Conservation (phyloP, 1,139 yeast species). For the Magnusiomyces suaveolens region DNA sequence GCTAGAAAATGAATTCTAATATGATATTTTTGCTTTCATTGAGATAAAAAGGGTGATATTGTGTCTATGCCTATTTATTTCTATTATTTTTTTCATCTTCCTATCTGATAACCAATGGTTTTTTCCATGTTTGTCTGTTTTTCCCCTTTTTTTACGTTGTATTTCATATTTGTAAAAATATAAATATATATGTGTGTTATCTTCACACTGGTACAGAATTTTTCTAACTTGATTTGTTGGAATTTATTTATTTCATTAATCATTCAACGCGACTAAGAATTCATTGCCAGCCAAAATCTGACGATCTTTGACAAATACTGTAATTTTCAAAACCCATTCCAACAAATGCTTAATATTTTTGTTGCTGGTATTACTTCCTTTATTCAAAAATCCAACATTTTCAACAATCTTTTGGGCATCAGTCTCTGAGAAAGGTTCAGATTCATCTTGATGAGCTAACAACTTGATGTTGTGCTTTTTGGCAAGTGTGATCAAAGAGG, state of each 20-base stretch:
- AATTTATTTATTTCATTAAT: not conserved
- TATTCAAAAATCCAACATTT: slow-evolving; percentile 1
- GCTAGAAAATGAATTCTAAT: not conserved
- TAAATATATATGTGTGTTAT: not conserved
- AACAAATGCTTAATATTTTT: slow-evolving; percentile 15
- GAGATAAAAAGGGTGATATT: too few species aligned
- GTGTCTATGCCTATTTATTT: too few species aligned
- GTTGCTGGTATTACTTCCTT: not conserved
- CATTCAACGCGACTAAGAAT: slow-evolving; percentile 15
- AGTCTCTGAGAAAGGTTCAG: slow-evolving; percentile 18
- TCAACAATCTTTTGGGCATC: slow-evolving; percentile 14
- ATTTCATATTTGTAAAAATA: not conserved
- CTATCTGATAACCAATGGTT: too few species aligned
- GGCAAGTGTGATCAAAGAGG: slow-evolving; percentile 23
- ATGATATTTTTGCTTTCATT: too few species aligned
- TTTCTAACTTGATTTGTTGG: too few species aligned
- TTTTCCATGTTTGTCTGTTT: not conserved
- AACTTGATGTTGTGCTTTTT: slow-evolving; percentile 23
- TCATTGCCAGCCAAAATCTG: slow-evolving; percentile 27
- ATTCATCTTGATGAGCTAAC: slow-evolving; percentile 29
- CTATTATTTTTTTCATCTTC: too few species aligned
- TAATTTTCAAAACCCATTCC: slow-evolving; percentile 26
- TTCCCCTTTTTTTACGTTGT: not conserved
- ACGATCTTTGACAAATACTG: slow-evolving; percentile 23
- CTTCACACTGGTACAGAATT: too few species aligned